Evolutionary conservation across 257 asterid species (phyloP).

Genomic region (Anisodus acutangulus): DNA sequence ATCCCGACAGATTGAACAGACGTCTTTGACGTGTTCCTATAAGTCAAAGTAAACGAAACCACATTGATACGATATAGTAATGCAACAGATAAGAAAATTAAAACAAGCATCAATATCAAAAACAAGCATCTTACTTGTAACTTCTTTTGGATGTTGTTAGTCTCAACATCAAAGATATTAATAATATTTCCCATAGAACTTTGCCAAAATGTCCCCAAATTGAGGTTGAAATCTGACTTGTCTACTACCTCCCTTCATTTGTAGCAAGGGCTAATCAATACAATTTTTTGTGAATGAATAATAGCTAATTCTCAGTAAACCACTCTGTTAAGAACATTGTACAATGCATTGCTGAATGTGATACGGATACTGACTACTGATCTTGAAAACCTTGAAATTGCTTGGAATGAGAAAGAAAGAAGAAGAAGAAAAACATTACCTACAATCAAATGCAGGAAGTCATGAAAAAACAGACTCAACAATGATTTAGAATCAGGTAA

Average conservation of each 20-base stretch:
- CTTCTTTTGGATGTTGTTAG: slow-evolving; percentile 31
- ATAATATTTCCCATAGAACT: slow-evolving; percentile 45
- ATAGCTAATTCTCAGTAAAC: neutral
- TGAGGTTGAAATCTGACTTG: slow-evolving; percentile 54
- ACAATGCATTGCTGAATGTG: too few relatives aligned
- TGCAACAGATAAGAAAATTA: neutral
- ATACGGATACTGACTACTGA: too few relatives aligned
- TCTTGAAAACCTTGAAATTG: neutral
- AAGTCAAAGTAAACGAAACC: neutral
- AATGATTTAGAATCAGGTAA: too few relatives aligned
- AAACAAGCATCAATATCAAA: neutral
- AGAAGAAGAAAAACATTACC: too few relatives aligned
- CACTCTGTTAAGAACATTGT: neutral
- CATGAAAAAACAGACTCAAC: too few relatives aligned
- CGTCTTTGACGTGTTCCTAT: slow-evolving; percentile 51
- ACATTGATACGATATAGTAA: neutral
- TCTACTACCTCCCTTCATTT: slow-evolving; percentile 49
- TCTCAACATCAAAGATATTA: slow-evolving; percentile 47
- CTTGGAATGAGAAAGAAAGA: too few relatives aligned
- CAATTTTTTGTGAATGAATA: neutral
- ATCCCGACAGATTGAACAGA: slow-evolving; percentile 43
- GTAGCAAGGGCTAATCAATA: slow-evolving; percentile 10
- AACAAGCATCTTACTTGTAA: slow-evolving; percentile 41
- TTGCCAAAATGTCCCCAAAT: slow-evolving; percentile 45
- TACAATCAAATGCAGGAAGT: too few relatives aligned